Percentiles rank a stretch among this genome's conserved stretches.
Evolutionary conservation across 805 yeast species (phyloP).

Genomic region (Torulaspora maleeae): DNA sequence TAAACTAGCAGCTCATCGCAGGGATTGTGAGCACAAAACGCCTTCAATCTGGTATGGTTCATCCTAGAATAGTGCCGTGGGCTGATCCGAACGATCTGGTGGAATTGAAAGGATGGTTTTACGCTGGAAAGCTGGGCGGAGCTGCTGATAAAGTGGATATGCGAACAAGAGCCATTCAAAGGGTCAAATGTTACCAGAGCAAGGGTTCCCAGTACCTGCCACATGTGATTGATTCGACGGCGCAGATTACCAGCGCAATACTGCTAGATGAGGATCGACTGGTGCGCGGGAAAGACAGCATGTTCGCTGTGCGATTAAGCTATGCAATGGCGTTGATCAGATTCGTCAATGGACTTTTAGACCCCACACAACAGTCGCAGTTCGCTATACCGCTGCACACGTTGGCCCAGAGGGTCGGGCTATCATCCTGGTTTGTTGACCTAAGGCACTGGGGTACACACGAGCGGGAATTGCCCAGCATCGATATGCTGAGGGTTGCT

Average conservation of each 20-base stretch:
- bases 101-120: conserved; percentile 50
- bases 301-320: conserved; percentile 41
- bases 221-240: conserved; percentile 66
- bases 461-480: conserved; percentile 65
- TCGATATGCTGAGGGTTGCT: conserved; percentile 61
- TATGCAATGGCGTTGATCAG: conserved; percentile 73
- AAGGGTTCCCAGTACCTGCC: conserved; percentile 57
- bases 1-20: conserved; percentile 2
- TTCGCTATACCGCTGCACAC: conserved; percentile 74
- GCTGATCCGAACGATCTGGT: conserved; percentile 40
- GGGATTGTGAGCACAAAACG: background rate
- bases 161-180: conserved; percentile 45
- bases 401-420: conserved; percentile 60
- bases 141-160: conserved; percentile 15
- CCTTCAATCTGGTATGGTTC: conserved; percentile 14
- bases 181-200: conserved; percentile 49
- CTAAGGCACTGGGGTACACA: conserved; percentile 88
- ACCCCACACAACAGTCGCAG: conserved; percentile 75
- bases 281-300: conserved; percentile 19
- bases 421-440: conserved; percentile 85
- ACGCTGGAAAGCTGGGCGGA: conserved; percentile 34
- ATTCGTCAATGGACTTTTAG: conserved; percentile 87
- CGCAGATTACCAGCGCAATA: conserved; percentile 49
- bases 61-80: conserved; percentile 40
- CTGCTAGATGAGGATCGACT: conserved; percentile 39